Conservation (phyloP, 2,329 filamentous ascomycete genomes). For the Aureobasidium sp. region DNA sequence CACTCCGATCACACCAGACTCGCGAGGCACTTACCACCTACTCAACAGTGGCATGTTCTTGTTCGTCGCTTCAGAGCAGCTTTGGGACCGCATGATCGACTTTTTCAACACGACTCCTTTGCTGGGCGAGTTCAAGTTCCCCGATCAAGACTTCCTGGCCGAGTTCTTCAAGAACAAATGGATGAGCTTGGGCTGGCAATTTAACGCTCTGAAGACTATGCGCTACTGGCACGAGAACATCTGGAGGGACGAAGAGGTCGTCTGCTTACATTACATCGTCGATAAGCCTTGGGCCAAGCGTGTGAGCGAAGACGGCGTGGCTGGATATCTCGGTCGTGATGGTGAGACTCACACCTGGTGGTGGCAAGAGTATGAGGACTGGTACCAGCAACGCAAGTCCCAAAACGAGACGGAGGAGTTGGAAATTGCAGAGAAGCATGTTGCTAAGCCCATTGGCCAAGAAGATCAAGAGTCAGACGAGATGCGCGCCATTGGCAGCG, state of each 20-base stretch:
- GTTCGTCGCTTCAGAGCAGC: conserved; percentile 36
- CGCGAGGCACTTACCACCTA: conserved; percentile 36
- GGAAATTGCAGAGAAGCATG: conserved; percentile 20
- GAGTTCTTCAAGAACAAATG: conserved; percentile 42
- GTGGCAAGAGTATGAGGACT: conserved; percentile 43
- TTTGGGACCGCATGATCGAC: conserved; percentile 36
- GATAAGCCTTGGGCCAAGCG: conserved; percentile 49
- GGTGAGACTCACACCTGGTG: conserved; percentile 48
- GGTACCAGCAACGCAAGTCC: conserved; percentile 29
- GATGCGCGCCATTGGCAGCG: conserved; percentile 26
- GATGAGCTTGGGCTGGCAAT: conserved; percentile 42
- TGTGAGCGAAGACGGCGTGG: conserved; percentile 36
- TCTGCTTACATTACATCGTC: conserved; percentile 48
- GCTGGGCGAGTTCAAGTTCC: conserved; percentile 43
- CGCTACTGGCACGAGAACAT: conserved; percentile 46
- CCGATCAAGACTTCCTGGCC: conserved; percentile 49
- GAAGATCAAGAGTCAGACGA: conserved; percentile 23
- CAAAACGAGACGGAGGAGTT: conserved; percentile 34
- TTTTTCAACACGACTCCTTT: conserved; percentile 36
- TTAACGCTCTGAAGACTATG: conserved; percentile 50
- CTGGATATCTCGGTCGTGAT: conserved; percentile 45
- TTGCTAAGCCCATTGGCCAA: conserved; percentile 20
- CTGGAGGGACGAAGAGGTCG: conserved; percentile 44
- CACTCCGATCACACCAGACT: conserved; percentile 28
- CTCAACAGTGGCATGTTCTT: conserved; percentile 49